Conservation (phyloP, 495 filamentous ascomycete species). For the Penicillium subrubescens region DNA sequence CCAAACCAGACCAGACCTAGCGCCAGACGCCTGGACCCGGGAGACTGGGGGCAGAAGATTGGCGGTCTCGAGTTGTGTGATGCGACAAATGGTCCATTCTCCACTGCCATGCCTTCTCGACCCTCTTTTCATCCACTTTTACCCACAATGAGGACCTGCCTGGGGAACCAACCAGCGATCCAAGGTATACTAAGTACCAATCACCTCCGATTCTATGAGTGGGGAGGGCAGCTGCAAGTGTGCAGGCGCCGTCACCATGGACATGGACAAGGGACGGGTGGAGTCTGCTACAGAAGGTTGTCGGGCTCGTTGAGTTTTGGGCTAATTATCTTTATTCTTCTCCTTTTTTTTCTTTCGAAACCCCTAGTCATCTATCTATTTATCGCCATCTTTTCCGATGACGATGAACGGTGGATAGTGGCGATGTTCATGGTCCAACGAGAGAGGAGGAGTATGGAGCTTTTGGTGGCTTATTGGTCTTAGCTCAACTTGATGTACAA, state of each 20-base stretch:
- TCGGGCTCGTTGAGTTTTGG: not conserved
- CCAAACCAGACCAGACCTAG: slow-evolving; percentile 1
- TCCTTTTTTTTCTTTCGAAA: not conserved
- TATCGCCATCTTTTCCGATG: not conserved
- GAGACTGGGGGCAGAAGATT: not conserved
- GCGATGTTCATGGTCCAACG: not conserved
- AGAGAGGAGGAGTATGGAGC: not conserved
- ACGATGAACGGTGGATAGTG: not conserved
- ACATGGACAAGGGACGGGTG: slow-evolving; percentile 34
- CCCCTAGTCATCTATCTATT: not conserved
- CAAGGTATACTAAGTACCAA: slow-evolving; percentile 23
- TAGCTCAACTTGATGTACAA: not conserved
- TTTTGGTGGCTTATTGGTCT: not conserved
- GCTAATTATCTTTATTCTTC: not conserved
- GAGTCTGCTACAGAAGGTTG: slow-evolving; percentile 13
- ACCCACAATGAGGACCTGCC: not conserved
- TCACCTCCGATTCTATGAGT: slow-evolving; percentile 7
- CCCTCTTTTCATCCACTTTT: not conserved
- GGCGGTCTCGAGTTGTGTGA: slow-evolving; percentile 7
- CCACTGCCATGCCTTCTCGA: not conserved
- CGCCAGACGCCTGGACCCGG: not conserved
- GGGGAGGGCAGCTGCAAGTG: slow-evolving; percentile 29
- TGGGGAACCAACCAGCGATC: slow-evolving; percentile 16
- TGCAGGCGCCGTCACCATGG: slow-evolving; percentile 30
- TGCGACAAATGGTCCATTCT: not conserved